Conservation (phyloP, 441 rosid species). For the Arabidopsis lyrata region DNA sequence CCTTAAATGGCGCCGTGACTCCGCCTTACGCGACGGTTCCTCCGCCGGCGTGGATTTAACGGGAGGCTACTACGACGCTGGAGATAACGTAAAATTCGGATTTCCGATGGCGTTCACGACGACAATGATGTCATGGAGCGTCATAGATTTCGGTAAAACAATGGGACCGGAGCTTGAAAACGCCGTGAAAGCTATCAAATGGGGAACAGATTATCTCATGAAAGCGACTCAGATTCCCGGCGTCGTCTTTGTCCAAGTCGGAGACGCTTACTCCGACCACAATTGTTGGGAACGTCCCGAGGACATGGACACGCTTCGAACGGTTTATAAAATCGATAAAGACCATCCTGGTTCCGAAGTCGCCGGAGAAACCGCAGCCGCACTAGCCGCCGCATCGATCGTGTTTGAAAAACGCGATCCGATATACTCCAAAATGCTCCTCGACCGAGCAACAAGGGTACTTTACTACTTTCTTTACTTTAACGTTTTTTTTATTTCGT, state of each 20-base stretch:
- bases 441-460: constrained; percentile 63
- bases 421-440: constrained; percentile 54
- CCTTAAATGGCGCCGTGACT: constrained; percentile 84
- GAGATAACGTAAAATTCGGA: constrained; percentile 77
- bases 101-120: constrained; percentile 78
- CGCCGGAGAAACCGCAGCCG: constrained; percentile 71
- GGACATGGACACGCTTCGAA: constrained; percentile 70
- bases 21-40: constrained; percentile 84
- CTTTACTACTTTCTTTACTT: constrained; percentile 37
- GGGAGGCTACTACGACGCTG: constrained; percentile 85
- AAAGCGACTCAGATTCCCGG: constrained; percentile 62
- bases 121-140: constrained; percentile 78
- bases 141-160: constrained; percentile 60
- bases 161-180: constrained; percentile 50
- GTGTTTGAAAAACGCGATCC: constrained; percentile 62
- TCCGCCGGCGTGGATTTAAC: constrained; percentile 80
- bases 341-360: constrained; percentile 70
- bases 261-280: constrained; percentile 73
- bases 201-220: constrained; percentile 78
- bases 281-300: constrained; percentile 82
- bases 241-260: constrained; percentile 71
- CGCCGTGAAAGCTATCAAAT: constrained; percentile 63
- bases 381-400: constrained; percentile 71
- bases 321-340: constrained; percentile 61
- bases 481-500: constrained; percentile 17